Conservation (phyloP, 306 rosid genomes). For the Carpinus fangiana region DNA sequence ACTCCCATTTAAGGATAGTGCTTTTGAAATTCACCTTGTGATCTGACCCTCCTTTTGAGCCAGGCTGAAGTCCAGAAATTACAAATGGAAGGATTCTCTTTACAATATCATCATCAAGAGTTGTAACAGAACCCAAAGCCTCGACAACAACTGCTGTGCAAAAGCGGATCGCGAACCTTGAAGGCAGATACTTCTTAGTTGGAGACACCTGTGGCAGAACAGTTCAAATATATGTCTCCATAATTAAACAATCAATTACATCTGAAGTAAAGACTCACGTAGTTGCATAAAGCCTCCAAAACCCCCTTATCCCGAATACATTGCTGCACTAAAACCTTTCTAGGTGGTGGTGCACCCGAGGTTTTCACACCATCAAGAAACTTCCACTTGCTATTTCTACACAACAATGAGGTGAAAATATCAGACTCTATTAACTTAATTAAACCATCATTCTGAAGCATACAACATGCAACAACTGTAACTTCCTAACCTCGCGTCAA, state of each 20-base stretch:
- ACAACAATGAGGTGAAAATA: conserved; percentile 18
- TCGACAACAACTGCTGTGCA: conserved; percentile 88
- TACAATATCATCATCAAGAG: conserved; percentile 58
- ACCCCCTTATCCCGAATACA: conserved; percentile 73
- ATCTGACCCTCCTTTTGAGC: conserved; percentile 52
- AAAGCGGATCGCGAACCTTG: conserved; percentile 59
- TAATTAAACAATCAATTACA: conserved; percentile 25
- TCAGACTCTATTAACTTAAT: conserved; percentile 27
- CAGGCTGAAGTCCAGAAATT: conserved; percentile 67
- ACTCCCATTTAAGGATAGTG: conserved; percentile 11
- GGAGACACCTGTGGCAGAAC: conserved; percentile 60
- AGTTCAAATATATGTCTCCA: conserved; percentile 12
- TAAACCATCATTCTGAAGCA: conserved; percentile 7
- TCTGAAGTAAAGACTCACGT: conserved; percentile 59
- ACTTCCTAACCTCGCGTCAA: conserved; percentile 62
- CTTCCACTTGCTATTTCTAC: conserved; percentile 77
- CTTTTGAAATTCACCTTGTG: conserved; percentile 64
- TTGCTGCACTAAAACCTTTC: conserved; percentile 84
- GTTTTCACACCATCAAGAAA: conserved; percentile 75
- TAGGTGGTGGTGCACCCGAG: conserved; percentile 89
- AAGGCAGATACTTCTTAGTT: conserved; percentile 67
- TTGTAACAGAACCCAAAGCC: conserved; percentile 67
- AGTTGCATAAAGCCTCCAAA: conserved; percentile 69
- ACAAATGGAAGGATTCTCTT: conserved; percentile 74
- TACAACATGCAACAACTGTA: conserved; percentile 18